A percentile compares a stretch with the other conserved stretches of the same genome.
Evolutionary conservation across 2,329 filamentous ascomycete species (phyloP).

Genomic region (Xylariaceae sp.): DNA sequence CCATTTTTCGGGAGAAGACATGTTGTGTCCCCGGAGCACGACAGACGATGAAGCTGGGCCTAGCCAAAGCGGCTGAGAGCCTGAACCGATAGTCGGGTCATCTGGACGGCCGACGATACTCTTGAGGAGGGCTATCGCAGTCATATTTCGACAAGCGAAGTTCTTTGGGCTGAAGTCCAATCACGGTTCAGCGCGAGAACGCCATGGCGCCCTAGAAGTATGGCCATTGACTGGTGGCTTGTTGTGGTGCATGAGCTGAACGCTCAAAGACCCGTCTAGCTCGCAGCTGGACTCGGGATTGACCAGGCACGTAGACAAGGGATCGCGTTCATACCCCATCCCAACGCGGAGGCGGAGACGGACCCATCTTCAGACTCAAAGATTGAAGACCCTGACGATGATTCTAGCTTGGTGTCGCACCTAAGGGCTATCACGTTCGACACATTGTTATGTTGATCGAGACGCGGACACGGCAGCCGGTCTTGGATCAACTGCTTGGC

Average conservation of each 20-base stretch:
- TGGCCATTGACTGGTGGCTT: constrained; percentile 14
- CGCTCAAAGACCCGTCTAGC: constrained; percentile 6
- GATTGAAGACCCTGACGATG: no score
- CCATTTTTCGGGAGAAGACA: no score
- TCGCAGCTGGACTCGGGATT: no score
- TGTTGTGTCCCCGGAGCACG: neutral
- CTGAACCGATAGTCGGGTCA: neutral
- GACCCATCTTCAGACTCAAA: no score
- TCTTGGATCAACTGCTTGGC: no score
- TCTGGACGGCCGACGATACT: neutral
- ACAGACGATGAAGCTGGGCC: neutral
- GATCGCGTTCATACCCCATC: no score
- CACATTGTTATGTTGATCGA: no score
- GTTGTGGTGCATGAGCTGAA: constrained; percentile 12
- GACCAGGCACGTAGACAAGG: no score
- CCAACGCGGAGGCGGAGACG: no score
- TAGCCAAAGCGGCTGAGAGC: neutral
- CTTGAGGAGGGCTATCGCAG: neutral
- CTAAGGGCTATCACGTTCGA: no score
- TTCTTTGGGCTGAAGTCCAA: constrained; percentile 9
- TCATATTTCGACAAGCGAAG: constrained; percentile 2
- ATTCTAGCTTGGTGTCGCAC: no score
- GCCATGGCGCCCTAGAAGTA: constrained; percentile 13
- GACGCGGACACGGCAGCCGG: no score
- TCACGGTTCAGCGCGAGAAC: constrained; percentile 3